Base-by-base conservation (phyloP, 768 basidiomycete genomes). In the Xanthoconium purpureum region DNA sequence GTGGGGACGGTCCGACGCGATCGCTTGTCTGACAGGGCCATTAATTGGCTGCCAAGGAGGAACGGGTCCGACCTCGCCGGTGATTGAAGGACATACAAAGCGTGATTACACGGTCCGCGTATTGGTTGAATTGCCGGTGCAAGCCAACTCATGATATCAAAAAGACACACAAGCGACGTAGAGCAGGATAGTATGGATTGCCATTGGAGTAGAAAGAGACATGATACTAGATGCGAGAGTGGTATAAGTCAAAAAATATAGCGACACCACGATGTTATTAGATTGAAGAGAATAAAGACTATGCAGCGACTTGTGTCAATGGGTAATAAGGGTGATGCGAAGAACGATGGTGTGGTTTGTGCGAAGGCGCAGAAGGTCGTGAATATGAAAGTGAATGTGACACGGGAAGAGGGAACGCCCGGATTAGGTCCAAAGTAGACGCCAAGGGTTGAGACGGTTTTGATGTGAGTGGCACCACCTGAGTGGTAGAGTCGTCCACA, bases 401-500 rank as follows among this genome's bases (percentile, higher is more conserved):
- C 37, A 74, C 53, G 13, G 81, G 79, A 57, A 82, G 63, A 29
- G 81, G 80, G 48, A 83, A 83, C 15, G 79, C 70, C 47, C 75
- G 72, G 29, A 82, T 72, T 4, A 82, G 59, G 1, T 82, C 80
- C 43, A 75, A 68, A 8, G 75, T 73, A 18, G 77, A 68, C n/a
- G 65, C 28, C 24, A 56, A 8, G 11, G 57, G 50, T 33, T 71
- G 64, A 15, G 71, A 55, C 40, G 55, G 71, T 28, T 72, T 70
- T 7, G 63, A 29, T 13, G 64, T 49, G 2, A 54, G 14, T 9
- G 69, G 66, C 11, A 66, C 62, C 36, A 67, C 64, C 12, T 63
- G 69, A 13, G 71, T 68, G 37, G 68, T 68, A 4, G 65, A 51
- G 2, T 73, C 67, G 14, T 54, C 63, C 53, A 47, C 45, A 45